phyloP scores from a whole-genome alignment of 176 grass and related monocot species.

The Thinopyrum elongatum region DNA sequence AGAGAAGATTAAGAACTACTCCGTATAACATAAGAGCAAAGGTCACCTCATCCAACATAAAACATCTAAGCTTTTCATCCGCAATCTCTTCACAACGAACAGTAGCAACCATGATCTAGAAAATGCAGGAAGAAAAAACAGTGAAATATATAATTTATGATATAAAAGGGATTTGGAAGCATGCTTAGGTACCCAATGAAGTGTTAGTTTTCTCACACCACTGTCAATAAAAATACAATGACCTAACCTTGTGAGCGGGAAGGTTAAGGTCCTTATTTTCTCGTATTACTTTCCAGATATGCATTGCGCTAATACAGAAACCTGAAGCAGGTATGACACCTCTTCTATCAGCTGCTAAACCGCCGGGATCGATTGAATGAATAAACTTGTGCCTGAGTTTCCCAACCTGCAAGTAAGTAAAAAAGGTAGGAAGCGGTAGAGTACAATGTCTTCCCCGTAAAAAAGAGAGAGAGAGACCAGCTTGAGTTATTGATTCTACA shows the following conservation, averaged over 20 bases:
- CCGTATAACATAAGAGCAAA: constrained; percentile 28
- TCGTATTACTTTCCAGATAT: constrained; percentile 87
- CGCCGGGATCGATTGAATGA: constrained; percentile 68
- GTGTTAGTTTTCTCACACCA: background rate
- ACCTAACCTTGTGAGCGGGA: constrained; percentile 93
- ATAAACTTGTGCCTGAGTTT: constrained; percentile 73
- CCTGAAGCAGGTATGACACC: constrained; percentile 85
- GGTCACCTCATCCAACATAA: constrained; percentile 73
- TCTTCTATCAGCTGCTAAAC: constrained; percentile 89
- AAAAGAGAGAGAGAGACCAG: background rate
- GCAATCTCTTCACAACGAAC: constrained; percentile 93
- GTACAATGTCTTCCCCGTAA: background rate
- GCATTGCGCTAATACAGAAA: constrained; percentile 78
- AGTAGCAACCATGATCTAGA: constrained; percentile 94
- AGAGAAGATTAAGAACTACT: constrained; percentile 14
- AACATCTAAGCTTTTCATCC: constrained; percentile 69
- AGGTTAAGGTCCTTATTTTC: constrained; percentile 99
- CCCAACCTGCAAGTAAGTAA: constrained; percentile 52
- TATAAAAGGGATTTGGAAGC: background rate
- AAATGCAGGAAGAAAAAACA: constrained; percentile 29
- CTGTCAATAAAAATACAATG: constrained; percentile 15
- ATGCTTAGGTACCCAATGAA: constrained; percentile 1
- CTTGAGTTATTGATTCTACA: background rate
- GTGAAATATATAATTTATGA: background rate
- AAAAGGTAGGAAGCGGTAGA: background rate